Base-by-base conservation (phyloP, 169 alveolate genomes). In the Plasmodium sp. region DNA sequence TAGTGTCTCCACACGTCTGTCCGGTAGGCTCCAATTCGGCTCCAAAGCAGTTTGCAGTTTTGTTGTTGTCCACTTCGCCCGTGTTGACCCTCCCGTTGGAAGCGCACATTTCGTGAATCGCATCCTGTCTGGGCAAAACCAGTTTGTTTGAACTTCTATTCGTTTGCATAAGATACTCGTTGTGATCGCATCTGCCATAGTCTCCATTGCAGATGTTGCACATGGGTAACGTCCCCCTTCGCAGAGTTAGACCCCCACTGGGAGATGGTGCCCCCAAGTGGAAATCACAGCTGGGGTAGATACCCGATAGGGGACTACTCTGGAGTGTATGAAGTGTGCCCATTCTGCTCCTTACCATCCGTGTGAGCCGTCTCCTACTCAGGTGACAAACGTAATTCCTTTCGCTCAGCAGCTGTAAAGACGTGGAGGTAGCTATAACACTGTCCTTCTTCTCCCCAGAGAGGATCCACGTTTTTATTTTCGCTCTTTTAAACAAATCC, bases 391-490 rank as follows among this genome's bases (percentile, higher is more conserved):
- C 14, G 10, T 34, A 12, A 33, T 41, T 45, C 58, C 67, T 51
- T 74, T 10, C 45, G 16, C 33, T 75, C 14, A 84, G 56, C 58
- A 84, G 41, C 3, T 74, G 33, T 51, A 84, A 27, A 14, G 85
- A 74, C 6, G 48, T 84, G 18, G 84, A 41, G 58, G 67, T 36
- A 36, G 93, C 75, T 48, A 72, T 45, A 73, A 84, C 41, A 84
- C 62, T 73, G n/a, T 75, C 77, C 56, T 84, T 84, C 22, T 33
- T 72, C 39, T 84, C 93, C 54, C 93, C 77, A 45, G 84, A 84
- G 16, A 84, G 67, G 48, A 84, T 74, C 93, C 93, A 73, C 75
- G 84, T 84, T 84, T 84, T 84, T 14, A 84, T 84, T 73, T 73
- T 75, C 3, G 84, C 84, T 22, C 62, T 75, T 84, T 74, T 84